A percentile compares a stretch with the other conserved stretches of the same genome.
phyloP scores from a whole-genome alignment of 441 rosid genomes.

The Euphorbia corollata region DNA sequence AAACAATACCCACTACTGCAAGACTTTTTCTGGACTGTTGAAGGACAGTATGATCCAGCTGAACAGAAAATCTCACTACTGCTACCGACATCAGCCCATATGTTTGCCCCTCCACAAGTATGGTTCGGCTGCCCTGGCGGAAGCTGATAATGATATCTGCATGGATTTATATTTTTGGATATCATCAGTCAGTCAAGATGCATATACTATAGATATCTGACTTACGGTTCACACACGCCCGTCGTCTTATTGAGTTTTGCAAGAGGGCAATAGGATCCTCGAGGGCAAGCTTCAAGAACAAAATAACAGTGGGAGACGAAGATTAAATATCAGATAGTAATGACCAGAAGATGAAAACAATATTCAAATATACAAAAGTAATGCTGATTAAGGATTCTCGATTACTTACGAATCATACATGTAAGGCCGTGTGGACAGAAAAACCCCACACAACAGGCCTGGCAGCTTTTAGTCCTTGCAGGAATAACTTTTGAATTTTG shows the following conservation, averaged over 20 bases:
- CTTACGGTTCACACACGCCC: slow-evolving; percentile 70
- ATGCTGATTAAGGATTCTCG: slow-evolving; percentile 3
- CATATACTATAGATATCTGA: neutral
- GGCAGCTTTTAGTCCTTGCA: slow-evolving; percentile 48
- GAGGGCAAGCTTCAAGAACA: slow-evolving; percentile 54
- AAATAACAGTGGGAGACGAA: neutral
- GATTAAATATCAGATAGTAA: neutral
- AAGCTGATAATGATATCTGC: slow-evolving; percentile 73
- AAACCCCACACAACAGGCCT: slow-evolving; percentile 82
- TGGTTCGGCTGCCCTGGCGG: slow-evolving; percentile 62
- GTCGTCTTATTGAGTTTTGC: slow-evolving; percentile 45
- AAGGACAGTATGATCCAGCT: slow-evolving; percentile 76
- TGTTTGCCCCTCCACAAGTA: slow-evolving; percentile 88
- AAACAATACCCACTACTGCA: slow-evolving; percentile 77
- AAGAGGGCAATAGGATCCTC: slow-evolving; percentile 59
- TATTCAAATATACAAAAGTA: slow-evolving; percentile 7
- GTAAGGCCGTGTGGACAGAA: slow-evolving; percentile 89
- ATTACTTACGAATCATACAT: slow-evolving; percentile 90
- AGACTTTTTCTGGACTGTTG: slow-evolving; percentile 40
- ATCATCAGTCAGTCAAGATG: neutral
- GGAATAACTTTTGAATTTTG: slow-evolving; percentile 52
- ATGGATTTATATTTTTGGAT: slow-evolving; percentile 16
- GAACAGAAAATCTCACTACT: slow-evolving; percentile 73
- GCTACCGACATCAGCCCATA: slow-evolving; percentile 66
- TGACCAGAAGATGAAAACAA: slow-evolving; percentile 1